Evolutionary conservation across 2,329 filamentous ascomycete genomes (phyloP), one percentile per base, ranked within the genome.

Genomic region (Alternaria arborescens): DNA sequence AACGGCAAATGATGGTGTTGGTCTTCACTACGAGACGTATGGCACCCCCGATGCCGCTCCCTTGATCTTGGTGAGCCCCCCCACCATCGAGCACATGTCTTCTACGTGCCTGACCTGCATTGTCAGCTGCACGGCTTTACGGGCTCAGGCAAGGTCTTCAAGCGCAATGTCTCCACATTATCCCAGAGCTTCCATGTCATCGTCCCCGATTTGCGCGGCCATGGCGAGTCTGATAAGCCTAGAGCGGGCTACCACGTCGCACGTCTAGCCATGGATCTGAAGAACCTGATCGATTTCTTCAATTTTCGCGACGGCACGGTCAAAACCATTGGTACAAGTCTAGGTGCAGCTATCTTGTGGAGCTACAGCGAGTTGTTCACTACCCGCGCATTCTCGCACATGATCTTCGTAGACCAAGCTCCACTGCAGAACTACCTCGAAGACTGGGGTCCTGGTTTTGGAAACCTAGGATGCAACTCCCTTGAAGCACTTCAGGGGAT

Each of bases 391-490:
- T 74, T 74, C 47, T 64, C 64, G 0, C 65, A 66, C 20, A 61
- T 74, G 36, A 34, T 75, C 6, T 75, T 71, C 38, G 72, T 75
- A 4, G 72, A 75, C 43, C 72, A 75, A 43, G 64, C 67, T 0
- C 72, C 72, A 4, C 48, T 75, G 18, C 72, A 75, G 14, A 68
- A 72, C 22, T 71, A 71, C 52, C 43, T 62, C 2, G 53, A 62
- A 4, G 71, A 73, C 22, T 75, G 72, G 72, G 71, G 69, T 2
- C 38, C 61, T 0, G 61, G 59, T 18, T 64, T 64, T 28, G 70
- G 68, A 0, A 74, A 74, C 26, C 65, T 66, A 0, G 71, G 70
- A 5, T 65, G 67, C 18, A 71, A 75, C 18, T 60, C 55, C 3
- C 52, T 62, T 0, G 48, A 62, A 18, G 66, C 70, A 1, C 58